A percentile compares a stretch with the other conserved stretches of the same genome.
Conservation (phyloP, 805 yeast genomes). For the Yamadazyma tumulicola region DNA sequence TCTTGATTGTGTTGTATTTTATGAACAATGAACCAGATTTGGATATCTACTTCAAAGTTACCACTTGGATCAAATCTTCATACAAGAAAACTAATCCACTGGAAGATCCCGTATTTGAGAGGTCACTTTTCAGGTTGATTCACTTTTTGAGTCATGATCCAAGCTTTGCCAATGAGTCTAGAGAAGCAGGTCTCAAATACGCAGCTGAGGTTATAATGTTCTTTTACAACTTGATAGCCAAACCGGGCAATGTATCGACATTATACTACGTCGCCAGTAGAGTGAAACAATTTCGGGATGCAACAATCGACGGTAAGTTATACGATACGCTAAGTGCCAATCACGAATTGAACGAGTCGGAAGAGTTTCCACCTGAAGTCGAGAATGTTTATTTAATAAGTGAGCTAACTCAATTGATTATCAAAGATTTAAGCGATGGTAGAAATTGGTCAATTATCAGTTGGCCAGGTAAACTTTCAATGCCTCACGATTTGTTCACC, state of each 20-base stretch:
- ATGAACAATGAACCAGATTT: constrained; percentile 71
- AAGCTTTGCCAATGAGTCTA: constrained; percentile 31
- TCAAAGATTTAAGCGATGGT: constrained; percentile 54
- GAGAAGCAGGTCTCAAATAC: constrained; percentile 6
- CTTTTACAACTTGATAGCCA: constrained; percentile 57
- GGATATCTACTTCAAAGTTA: constrained; percentile 45
- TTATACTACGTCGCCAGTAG: constrained; percentile 75
- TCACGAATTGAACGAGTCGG: constrained; percentile 13
- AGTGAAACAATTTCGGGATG: constrained; percentile 74
- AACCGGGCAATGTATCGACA: constrained; percentile 64
- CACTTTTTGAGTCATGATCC: constrained; percentile 72
- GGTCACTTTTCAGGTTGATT: constrained; percentile 60
- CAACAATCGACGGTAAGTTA: constrained; percentile 30
- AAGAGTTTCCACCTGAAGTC: constrained; percentile 19
- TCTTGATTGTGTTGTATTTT: constrained; percentile 65
- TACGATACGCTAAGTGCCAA: constrained; percentile 18
- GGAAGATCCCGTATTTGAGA: constrained; percentile 55
- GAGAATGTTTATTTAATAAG: constrained; percentile 60
- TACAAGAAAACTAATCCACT: constrained; percentile 34
- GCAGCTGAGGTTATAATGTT: constrained; percentile 59
- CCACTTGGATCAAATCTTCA: constrained; percentile 71
- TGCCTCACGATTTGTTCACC: constrained; percentile 69
- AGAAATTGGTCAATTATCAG: constrained; percentile 70
- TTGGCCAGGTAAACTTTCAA: constrained; percentile 74
- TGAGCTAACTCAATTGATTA: constrained; percentile 66